Base-by-base conservation (phyloP, 352 stramenopile species). In the Globisporangium canariense region DNA sequence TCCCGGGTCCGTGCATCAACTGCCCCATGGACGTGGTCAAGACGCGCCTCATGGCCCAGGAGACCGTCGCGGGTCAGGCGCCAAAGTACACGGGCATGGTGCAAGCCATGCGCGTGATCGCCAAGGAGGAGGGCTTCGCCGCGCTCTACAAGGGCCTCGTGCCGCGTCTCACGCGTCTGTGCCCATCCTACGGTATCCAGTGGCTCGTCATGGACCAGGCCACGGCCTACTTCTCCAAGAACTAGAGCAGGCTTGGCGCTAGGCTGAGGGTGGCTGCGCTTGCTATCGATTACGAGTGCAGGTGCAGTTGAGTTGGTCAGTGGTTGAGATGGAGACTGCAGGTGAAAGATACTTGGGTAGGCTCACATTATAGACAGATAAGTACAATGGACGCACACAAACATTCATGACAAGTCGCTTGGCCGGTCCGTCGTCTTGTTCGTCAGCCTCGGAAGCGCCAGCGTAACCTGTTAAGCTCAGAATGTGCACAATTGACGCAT, bases 91-190 rank as follows among this genome's bases (percentile, higher is more conserved):
- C 86, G 38, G 90, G 96, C 58, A 92, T 98, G 69, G 52, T 96
- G 34, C 88, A 98, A 64, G 93, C 86, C 34, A 92, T 97, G 69
- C 66, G 78, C 36, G 65, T 97, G 36, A 98, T 99, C 68, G 77
- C 93, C 13, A 90, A 93, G 68, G 96, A 99, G 67, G 97, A 99
- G 70, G 96, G 97, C 56, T 69, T 98, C 6, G 34, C 73, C 4
- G 95, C 96, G 30, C 81, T 99, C 45, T 99, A 98, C 91, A 99
- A 99, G 80, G 97, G 97, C 30, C 93, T 99, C 16, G 96, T 97
- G 52, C 97, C 97, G 43, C 86, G 97, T 50, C 83, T 99, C 63
- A 85, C 97, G 73, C 85, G 97, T 74, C 68, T 94, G 59, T 93
- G 83, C 53, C 86, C 86, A 59, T 93, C 83, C 30, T 93, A 94